Base-by-base conservation (phyloP, 2,329 filamentous ascomycete species). In the Scedosporium aurantiacum region DNA sequence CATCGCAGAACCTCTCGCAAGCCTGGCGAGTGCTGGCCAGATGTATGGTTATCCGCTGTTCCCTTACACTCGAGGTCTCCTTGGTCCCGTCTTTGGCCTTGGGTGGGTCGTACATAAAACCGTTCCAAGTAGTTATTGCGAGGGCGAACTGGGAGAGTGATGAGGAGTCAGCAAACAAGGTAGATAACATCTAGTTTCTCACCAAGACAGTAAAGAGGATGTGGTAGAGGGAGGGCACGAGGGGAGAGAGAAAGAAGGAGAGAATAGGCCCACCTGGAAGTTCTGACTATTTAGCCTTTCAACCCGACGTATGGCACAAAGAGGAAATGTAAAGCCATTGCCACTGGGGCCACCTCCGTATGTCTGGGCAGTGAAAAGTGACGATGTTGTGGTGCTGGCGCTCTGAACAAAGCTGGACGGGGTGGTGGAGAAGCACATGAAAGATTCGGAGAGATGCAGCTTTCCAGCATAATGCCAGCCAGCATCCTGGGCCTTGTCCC, bases 1-100 rank as follows among this genome's bases (percentile, higher is more conserved):
- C 91, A 75, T 99, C 94, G 72, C 94, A 99, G 76, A 99, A 99
- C 60, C 91, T 82, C 74, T 99, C 94, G 72, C 93, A 97, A 57
- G 89, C 86, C 70, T 88, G 90, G 61, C 93, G 85, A 70, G 89
- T 94, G 28, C 92, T 93, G 28, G 91, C 90, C 57, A 99, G 85
- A 73, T 96, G 90, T 63, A 99, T 83, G 1, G 91, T 96, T 66
- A 99, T 88, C 69, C 91, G 89, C 71, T 97, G 94, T 65, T 91
- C 89, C 60, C 77, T 74, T 12, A 69, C 67, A 40, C 78, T 74
- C 61, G 74, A 78, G 64, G 72, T 73, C 14, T 79, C 74, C 66
- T 77, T 81, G 27, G 57, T 61, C n/a, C 47, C 60, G 21, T 78
- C 75, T 62, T 69, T 77, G 65, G 64, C 69, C 64, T 84, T 85